phyloP scores from a whole-genome alignment of 257 asterid species.

The Nicotiana noctiflora region DNA sequence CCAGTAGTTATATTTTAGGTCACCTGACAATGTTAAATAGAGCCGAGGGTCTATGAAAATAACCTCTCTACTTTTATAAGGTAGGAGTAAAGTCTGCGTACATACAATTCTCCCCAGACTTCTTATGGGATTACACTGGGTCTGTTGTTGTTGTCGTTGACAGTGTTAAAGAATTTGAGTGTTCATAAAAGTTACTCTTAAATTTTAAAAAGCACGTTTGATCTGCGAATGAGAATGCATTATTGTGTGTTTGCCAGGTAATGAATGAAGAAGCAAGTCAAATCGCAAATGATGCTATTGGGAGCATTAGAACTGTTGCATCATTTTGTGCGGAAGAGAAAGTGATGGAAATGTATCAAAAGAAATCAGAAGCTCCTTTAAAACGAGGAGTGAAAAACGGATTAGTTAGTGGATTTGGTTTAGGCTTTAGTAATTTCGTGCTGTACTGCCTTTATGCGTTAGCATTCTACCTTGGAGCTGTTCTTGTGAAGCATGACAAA shows the following conservation, averaged over 20 bases:
- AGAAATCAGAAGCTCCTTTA: constrained; percentile 41
- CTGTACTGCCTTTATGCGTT: constrained; percentile 43
- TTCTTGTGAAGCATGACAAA: constrained; percentile 39
- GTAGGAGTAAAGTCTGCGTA: too few species aligned
- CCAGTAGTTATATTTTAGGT: too few species aligned
- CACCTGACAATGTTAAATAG: too few species aligned
- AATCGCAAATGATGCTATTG: constrained; percentile 60
- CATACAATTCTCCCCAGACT: too few species aligned
- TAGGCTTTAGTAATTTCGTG: constrained; percentile 48
- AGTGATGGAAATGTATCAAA: constrained; percentile 39
- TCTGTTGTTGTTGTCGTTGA: too few species aligned
- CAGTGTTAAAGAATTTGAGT: too few species aligned
- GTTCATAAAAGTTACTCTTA: too few species aligned
- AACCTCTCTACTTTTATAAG: too few species aligned
- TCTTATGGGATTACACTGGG: too few species aligned
- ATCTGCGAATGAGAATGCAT: too few species aligned
- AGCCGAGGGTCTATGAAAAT: too few species aligned
- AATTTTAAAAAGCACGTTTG: too few species aligned
- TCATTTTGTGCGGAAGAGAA: constrained; percentile 66
- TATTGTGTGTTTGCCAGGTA: constrained; percentile 34
- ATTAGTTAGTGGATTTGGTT: constrained; percentile 42
- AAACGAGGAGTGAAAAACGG: constrained; percentile 39
- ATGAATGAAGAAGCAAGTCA: constrained; percentile 55
- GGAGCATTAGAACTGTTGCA: constrained; percentile 62
- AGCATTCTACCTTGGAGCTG: constrained; percentile 65